Evolutionary conservation across 352 stramenopile species (phyloP), one percentile per base, ranked within the genome.

Genomic region (Phytophthora palmivora): DNA sequence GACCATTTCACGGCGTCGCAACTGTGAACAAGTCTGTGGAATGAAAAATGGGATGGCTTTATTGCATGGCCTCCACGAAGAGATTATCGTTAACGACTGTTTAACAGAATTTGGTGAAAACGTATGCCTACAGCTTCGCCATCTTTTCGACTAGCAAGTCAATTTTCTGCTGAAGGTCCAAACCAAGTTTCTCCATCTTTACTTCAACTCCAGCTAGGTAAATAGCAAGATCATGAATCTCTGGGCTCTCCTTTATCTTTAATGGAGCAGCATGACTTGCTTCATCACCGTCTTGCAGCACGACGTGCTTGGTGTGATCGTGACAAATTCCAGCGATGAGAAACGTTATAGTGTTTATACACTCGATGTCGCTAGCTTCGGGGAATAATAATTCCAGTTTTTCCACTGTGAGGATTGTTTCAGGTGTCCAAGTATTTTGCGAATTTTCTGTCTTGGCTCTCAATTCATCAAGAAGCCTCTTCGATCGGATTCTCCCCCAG

Each of bases 1-100:
- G 3, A 67, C 58, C 11, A 50, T 73, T 41, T 36, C 50, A 22
- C 32, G 49, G 19, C 48, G 9, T 65, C 49, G 2, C 41, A 67
- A 38, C 11, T 67, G 53, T 70, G 70, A 46, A 24, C 5, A 12
- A 37, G 22, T 9, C 3, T n/a, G 36, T 8, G 41, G 11, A 34
- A 7, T 34, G n/a, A n/a, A n/a, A n/a, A n/a, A n/a, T n/a, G n/a
- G n/a, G n/a, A n/a, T n/a, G n/a, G n/a, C n/a, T n/a, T n/a, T n/a
- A n/a, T n/a, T n/a, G n/a, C n/a, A n/a, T n/a, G n/a, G n/a, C n/a
- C n/a, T n/a, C n/a, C n/a, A n/a, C n/a, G n/a, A n/a, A n/a, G n/a
- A n/a, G n/a, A 34, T 12, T 28, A 28, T 28, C 24, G 24, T 28
- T 12, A 9, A n/a, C n/a, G n/a, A n/a, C n/a, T n/a, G n/a, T 3